Base-by-base conservation (phyloP, 1,139 yeast species). In the Debaryomycetaceae sp. region DNA sequence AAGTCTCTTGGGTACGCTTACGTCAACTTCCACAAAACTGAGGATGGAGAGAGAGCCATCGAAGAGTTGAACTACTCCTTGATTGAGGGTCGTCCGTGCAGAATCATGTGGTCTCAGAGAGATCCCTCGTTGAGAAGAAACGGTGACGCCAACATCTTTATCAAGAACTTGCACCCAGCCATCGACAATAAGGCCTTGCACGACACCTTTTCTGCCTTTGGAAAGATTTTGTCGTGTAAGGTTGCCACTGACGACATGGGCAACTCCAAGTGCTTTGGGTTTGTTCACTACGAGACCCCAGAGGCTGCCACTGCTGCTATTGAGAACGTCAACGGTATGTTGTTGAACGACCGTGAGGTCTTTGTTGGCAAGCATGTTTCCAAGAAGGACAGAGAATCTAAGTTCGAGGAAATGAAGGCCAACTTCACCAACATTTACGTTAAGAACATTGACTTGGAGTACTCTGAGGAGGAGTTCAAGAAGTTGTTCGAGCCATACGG, bases 51-150 rank as follows among this genome's bases (percentile, higher is more conserved):
- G 68, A 81, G 76, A 57, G 98, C 99, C 45, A 74, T 91, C 61
- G 95, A 88, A 58, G 94, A 88, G 65, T 78, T 93, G 67, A 93
- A 91, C 84, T 91, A 91, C 72, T 68, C 88, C 41, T 80, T 79
- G 54, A 80, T 91, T 67, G 91, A 89, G 67, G 97, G 96, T 56
- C 88, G 84, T 58, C 91, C 96, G 53, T 88, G 97, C 71, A 89
- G 99, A 69, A 91, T 91, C 71, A 93, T 93, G 98, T 89, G 97
- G 96, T 88, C 97, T 47, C 98, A 93, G 75, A 86, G 98, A 71
- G 97, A 91, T 63, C 98, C 98, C 44, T 78, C 96, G 44, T 65
- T 82, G 53, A 85, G 98, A 76, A 86, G 85, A 75, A 83, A 83
- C 57, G 97, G 97, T 61, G 84, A 86, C 46, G 96, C 96, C 56